A percentile compares a stretch with the other conserved stretches of the same genome.
Conservation (phyloP, 352 stramenopile genomes). For the Globisporangium nodosum region DNA sequence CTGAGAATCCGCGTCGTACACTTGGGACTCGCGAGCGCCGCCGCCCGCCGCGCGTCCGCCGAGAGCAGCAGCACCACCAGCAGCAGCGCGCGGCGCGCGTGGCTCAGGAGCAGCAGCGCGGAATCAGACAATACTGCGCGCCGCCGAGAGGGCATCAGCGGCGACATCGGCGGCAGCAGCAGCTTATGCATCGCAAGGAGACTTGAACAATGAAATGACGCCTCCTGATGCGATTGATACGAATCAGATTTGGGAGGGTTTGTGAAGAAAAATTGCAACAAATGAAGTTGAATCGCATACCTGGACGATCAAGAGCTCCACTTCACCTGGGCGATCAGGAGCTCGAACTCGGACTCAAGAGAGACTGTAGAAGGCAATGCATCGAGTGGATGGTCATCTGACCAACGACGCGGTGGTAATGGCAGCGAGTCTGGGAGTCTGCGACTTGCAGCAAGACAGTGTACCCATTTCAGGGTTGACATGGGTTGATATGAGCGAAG, state of each 20-base stretch:
- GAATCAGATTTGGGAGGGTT: not conserved
- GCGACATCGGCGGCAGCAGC: too few species aligned
- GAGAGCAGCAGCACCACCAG: conserved; percentile 22
- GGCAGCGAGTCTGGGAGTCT: too few species aligned
- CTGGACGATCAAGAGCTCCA: too few species aligned
- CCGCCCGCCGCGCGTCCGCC: conserved; percentile 17
- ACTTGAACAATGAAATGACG: not conserved
- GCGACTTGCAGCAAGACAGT: too few species aligned
- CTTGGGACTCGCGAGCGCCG: conserved; percentile 13
- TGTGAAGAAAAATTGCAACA: not conserved
- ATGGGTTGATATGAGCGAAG: not conserved
- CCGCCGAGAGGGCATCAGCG: too few species aligned
- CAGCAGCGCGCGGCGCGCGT: conserved; percentile 19
- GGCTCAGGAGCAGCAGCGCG: not conserved
- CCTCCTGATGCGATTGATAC: not conserved
- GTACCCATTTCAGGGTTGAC: not conserved
- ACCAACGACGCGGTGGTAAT: too few species aligned
- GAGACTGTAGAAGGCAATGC: too few species aligned
- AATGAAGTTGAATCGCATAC: too few species aligned
- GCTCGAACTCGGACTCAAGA: too few species aligned
- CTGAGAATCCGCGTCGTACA: not conserved
- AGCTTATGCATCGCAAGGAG: not conserved
- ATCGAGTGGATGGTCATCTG: too few species aligned
- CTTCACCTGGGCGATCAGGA: too few species aligned
- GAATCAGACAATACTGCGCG: not conserved